Percentiles rank a stretch among this genome's conserved stretches.
phyloP scores from a whole-genome alignment of 768 basidiomycete species.

The Mycena indigotica region DNA sequence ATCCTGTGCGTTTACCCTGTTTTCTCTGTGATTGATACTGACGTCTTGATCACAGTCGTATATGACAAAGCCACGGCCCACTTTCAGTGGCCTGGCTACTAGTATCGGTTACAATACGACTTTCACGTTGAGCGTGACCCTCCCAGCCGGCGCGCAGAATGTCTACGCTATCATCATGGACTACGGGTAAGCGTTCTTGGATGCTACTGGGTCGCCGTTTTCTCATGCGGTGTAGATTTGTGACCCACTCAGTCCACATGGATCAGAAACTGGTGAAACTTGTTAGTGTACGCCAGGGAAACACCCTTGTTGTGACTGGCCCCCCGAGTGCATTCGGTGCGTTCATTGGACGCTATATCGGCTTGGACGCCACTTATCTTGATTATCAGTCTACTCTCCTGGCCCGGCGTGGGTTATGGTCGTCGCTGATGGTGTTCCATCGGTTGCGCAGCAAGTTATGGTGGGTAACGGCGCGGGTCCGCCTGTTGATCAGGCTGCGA shows the following conservation, averaged over 20 bases:
- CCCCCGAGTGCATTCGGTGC: conserved; percentile 15
- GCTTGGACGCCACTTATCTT: no score
- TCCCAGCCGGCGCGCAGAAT: conserved; percentile 9
- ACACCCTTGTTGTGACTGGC: conserved; percentile 14
- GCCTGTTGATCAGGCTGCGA: conserved; percentile 12
- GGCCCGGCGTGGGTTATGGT: conserved; percentile 21
- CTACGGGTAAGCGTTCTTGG: conserved; percentile 2
- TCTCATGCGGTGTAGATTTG: conserved; percentile 12
- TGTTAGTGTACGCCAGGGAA: conserved; percentile 12
- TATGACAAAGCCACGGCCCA: conserved; percentile 20
- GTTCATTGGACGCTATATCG: neutral
- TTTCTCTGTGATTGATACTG: neutral
- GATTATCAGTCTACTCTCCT: conserved; percentile 18
- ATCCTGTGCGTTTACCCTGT: conserved; percentile 10
- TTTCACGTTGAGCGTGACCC: conserved; percentile 12
- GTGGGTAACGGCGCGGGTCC: conserved; percentile 21
- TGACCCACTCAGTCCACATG: conserved; percentile 25
- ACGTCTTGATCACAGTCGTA: conserved; percentile 13
- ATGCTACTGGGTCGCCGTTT: neutral
- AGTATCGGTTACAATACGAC: conserved; percentile 23
- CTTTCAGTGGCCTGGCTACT: conserved; percentile 12
- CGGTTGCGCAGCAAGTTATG: conserved; percentile 19
- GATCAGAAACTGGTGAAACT: conserved; percentile 24
- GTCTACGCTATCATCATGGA: conserved; percentile 18
- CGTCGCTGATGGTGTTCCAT: conserved; percentile 18